Base-by-base conservation (phyloP, 2,329 filamentous ascomycete genomes). In the Neofusicoccum cordaticola region DNA sequence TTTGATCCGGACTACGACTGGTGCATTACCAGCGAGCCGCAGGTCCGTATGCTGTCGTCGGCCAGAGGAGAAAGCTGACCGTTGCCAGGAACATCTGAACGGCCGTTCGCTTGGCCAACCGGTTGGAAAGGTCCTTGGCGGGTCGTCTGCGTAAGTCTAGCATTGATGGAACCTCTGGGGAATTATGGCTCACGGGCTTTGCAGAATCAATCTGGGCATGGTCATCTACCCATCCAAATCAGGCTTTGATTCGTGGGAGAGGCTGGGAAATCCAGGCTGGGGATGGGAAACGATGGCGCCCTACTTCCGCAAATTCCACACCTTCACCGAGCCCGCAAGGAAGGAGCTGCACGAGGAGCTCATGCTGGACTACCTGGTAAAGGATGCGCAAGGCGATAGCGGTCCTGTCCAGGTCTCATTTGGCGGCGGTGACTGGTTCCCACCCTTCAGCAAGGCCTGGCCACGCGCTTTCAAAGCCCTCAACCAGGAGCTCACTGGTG, bases 251-350 rank as follows among this genome's bases (percentile, higher is more conserved):
- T 80, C 80, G 0, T 89, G 86, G 86, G 82, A 81, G 50, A 73
- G 77, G 34, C 73, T 89, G 11, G 86, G 86, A 0, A 88, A 88
- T 68, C 64, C 68, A 1, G 86, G 85, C 1, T 89, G 86, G 86
- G 78, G 79, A 0, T 88, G 84, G 84, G 75, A 84, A 45, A 77
- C 77, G 0, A 27, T 74, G 4, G 44, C 56, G 1, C 68, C 67
- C 1, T 75, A 75, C 60, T 68, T 72, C 17, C 57, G 69, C 42
- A 75, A 72, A 57, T 68, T 67, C 15, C 68, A 72, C 50, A 70
- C 68, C 1, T 62, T 72, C 4, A 66, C 39, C 9, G 64, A 41
- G 7, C 67, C 68, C 4, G 64, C 65, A 17, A 11, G 37, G 17
- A 67, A 13, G 42, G 56, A n/a, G 64, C 11, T 56, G 13, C 2